Conservation (phyloP, 1,284 basidiomycete genomes). For the Apiotrichum laibachii region DNA sequence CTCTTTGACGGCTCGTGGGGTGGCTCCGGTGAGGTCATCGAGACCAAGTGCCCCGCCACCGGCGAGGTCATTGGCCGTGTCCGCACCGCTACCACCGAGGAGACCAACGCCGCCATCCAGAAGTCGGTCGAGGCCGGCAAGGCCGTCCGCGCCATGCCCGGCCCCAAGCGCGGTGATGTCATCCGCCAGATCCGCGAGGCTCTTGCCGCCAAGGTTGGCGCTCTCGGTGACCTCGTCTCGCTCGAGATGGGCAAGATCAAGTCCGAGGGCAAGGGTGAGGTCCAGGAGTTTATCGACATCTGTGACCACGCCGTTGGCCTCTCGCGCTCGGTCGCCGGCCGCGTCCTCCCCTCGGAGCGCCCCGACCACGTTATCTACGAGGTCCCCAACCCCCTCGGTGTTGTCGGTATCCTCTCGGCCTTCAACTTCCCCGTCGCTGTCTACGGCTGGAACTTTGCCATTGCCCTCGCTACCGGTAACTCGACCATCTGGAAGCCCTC, state of each 20-base stretch:
- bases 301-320: conserved; percentile 74
- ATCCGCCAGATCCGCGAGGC: conserved; percentile 81
- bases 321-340: conserved; percentile 86
- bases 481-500: conserved; percentile 94
- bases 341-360: conserved; percentile 77
- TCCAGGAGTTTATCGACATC: conserved; percentile 49
- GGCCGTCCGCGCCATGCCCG: conserved; percentile 71
- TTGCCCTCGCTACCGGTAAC: conserved; percentile 83
- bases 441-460: conserved; percentile 83
- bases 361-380: conserved; percentile 88
- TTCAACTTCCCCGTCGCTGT: conserved; percentile 84
- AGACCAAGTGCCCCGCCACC: conserved; percentile 43
- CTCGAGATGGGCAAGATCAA: conserved; percentile 89
- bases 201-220: conserved; percentile 74
- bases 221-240: conserved; percentile 66
- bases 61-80: conserved; percentile 44
- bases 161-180: conserved; percentile 81
- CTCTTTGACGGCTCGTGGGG: conserved; percentile 46
- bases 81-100: conserved; percentile 33
- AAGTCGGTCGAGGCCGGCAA: conserved; percentile 58
- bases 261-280: conserved; percentile 88
- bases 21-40: conserved; percentile 36
- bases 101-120: conserved; percentile 29
- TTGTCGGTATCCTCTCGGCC: conserved; percentile 82
- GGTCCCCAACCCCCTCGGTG: conserved; percentile 84